A percentile compares a stretch with the other conserved stretches of the same genome.
Evolutionary conservation across 2,329 filamentous ascomycete species (phyloP).

Genomic region (Aureobasidium lini): DNA sequence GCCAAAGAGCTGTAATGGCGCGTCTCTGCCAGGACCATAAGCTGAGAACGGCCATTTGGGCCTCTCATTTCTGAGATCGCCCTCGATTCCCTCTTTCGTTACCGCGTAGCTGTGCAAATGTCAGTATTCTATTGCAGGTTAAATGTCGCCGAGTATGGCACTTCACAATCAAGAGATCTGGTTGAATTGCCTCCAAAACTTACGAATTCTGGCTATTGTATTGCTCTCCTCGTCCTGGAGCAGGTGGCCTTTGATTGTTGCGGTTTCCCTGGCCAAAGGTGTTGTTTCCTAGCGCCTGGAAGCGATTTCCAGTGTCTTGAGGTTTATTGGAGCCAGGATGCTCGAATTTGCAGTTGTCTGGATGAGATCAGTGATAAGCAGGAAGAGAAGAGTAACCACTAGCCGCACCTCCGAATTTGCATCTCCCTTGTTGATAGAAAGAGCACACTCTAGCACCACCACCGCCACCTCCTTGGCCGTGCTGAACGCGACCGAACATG

Average conservation of each 20-base stretch:
- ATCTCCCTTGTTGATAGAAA: slow-evolving; percentile 59
- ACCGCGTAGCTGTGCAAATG: slow-evolving; percentile 43
- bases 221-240: slow-evolving; percentile 35
- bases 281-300: slow-evolving; percentile 42
- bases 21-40: slow-evolving; percentile 70
- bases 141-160: neutral
- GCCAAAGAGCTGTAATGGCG: slow-evolving; percentile 77
- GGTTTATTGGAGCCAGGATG: slow-evolving; percentile 40
- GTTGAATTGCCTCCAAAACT: neutral
- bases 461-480: slow-evolving; percentile 7
- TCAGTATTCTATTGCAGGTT: neutral
- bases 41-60: slow-evolving; percentile 82
- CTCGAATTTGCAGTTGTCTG: slow-evolving; percentile 53
- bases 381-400: neutral
- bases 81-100: slow-evolving; percentile 51
- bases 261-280: slow-evolving; percentile 20
- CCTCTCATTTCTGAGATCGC: slow-evolving; percentile 61
- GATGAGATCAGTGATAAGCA: neutral
- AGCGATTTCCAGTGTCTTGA: slow-evolving; percentile 45
- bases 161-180: neutral
- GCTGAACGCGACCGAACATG: slow-evolving; percentile 13
- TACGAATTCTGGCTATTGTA: slow-evolving; percentile 5
- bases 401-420: slow-evolving; percentile 54
- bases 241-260: slow-evolving; percentile 14
- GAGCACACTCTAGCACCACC: slow-evolving; percentile 42